phyloP scores from a whole-genome alignment of 345 rosid genomes.

The Firmiana major region DNA sequence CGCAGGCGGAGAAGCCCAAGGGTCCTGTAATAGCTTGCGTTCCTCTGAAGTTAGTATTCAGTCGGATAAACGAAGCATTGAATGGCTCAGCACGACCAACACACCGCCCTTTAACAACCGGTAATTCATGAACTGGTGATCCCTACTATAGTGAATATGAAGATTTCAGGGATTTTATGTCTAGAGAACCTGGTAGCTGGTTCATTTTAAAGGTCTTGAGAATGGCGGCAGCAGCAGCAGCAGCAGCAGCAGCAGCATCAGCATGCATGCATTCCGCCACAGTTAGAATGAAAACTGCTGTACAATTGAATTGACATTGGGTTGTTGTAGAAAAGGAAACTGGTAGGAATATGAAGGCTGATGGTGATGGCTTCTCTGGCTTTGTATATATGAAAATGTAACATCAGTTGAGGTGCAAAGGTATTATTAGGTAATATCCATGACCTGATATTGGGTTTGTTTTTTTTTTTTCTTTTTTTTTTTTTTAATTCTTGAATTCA shows the following conservation, averaged over 20 bases:
- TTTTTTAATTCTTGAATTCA: constrained; percentile 12
- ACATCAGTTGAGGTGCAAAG: constrained; percentile 32
- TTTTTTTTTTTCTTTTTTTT: background rate
- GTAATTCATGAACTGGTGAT: constrained; percentile 23
- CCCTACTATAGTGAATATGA: background rate
- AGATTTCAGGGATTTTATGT: constrained; percentile 3
- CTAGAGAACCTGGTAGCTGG: background rate
- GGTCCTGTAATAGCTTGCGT: constrained; percentile 74
- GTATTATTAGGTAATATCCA: background rate
- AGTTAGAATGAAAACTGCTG: constrained; percentile 2
- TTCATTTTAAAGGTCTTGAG: background rate
- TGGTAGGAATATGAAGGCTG: constrained; percentile 5
- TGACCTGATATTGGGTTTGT: background rate
- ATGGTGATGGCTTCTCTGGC: constrained; percentile 11
- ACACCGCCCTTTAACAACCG: constrained; percentile 27
- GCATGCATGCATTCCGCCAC: background rate
- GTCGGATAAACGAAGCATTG: constrained; percentile 81
- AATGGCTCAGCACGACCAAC: constrained; percentile 59
- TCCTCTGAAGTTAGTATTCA: constrained; percentile 88
- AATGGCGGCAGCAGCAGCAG: background rate
- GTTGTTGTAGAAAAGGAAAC: constrained; percentile 16
- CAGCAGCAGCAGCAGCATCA: too few species aligned
- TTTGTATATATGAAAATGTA: constrained; percentile 29
- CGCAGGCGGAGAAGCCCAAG: constrained; percentile 43
- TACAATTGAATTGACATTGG: constrained; percentile 14